A percentile compares a stretch with the other conserved stretches of the same genome.
Evolutionary conservation across 352 stramenopile genomes (phyloP).

Genomic region (Phytopythium cucurbitacearum): DNA sequence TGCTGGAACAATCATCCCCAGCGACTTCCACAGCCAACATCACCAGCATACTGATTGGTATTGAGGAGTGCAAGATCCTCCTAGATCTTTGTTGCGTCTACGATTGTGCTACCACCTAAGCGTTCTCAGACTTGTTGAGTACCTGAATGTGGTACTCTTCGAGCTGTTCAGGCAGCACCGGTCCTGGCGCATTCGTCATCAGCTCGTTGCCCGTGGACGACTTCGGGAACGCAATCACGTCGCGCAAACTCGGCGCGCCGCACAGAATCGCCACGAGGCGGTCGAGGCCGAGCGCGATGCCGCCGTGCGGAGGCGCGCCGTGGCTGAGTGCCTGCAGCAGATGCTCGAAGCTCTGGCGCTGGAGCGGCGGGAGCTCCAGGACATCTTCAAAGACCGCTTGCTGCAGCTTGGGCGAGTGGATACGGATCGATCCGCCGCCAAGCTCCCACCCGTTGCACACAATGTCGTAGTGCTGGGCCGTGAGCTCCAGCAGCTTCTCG

Average conservation of each 20-base stretch:
- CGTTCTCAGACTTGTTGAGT: too few relatives aligned
- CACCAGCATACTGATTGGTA: too few relatives aligned
- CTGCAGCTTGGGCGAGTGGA: slow-evolving; percentile 74
- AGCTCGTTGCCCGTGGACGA: slow-evolving; percentile 84
- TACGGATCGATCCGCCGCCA: slow-evolving; percentile 82
- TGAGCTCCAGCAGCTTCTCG: slow-evolving; percentile 54
- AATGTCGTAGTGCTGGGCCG: slow-evolving; percentile 83
- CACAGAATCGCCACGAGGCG: slow-evolving; percentile 83
- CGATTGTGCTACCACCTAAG: too few relatives aligned
- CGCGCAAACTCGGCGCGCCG: slow-evolving; percentile 67
- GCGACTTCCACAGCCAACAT: too few relatives aligned
- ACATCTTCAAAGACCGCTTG: slow-evolving; percentile 76
- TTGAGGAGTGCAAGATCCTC: too few relatives aligned
- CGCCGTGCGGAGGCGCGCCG: slow-evolving; percentile 77
- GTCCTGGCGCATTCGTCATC: slow-evolving; percentile 76
- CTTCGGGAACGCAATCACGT: slow-evolving; percentile 91
- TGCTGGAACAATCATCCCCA: too few relatives aligned
- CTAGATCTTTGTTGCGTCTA: too few relatives aligned
- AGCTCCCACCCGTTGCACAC: slow-evolving; percentile 89
- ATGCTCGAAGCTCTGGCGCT: slow-evolving; percentile 82
- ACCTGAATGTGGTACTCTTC: slow-evolving; percentile 60
- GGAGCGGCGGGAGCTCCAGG: slow-evolving; percentile 54
- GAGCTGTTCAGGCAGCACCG: slow-evolving; percentile 61
- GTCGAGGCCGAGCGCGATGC: slow-evolving; percentile 84
- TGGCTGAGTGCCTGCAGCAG: slow-evolving; percentile 74